Conservation (phyloP, 1,284 basidiomycete species). For the Phellinidium pouzarii region DNA sequence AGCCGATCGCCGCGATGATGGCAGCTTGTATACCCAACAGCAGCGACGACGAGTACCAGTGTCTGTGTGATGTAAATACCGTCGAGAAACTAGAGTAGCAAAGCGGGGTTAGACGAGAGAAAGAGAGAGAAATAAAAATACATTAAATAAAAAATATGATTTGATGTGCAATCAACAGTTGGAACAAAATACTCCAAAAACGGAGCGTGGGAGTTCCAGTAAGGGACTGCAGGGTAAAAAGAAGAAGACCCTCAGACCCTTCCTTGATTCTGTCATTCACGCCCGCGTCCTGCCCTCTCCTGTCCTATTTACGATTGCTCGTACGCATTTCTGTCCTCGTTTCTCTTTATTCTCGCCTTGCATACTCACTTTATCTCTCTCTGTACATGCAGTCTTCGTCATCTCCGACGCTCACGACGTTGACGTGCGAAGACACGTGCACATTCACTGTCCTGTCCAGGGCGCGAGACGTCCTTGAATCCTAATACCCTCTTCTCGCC, state of each 20-base stretch:
- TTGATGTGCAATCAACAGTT: not conserved
- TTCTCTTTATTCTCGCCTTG: no score
- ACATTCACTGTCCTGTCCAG: no score
- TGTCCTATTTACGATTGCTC: not conserved
- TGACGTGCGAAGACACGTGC: not conserved
- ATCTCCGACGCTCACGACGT: not conserved
- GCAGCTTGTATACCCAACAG: not conserved
- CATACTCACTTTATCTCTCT: no score
- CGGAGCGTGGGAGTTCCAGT: not conserved
- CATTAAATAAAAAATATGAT: not conserved
- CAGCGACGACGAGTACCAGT: not conserved
- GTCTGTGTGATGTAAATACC: not conserved
- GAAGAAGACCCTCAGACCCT: not conserved
- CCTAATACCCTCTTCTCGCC: not conserved
- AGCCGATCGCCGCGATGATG: not conserved
- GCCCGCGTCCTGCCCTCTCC: not conserved
- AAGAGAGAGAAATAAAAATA: not conserved
- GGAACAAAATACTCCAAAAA: not conserved
- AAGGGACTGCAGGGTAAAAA: not conserved
- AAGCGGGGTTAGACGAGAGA: not conserved
- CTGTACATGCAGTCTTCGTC: no score
- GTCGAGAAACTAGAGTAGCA: not conserved
- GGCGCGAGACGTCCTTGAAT: not conserved
- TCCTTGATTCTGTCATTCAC: not conserved
- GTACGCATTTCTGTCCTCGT: not conserved